Evolutionary conservation across 441 rosid genomes (phyloP), one percentile per base, ranked within the genome.

Genomic region (Euphorbia celastroides): DNA sequence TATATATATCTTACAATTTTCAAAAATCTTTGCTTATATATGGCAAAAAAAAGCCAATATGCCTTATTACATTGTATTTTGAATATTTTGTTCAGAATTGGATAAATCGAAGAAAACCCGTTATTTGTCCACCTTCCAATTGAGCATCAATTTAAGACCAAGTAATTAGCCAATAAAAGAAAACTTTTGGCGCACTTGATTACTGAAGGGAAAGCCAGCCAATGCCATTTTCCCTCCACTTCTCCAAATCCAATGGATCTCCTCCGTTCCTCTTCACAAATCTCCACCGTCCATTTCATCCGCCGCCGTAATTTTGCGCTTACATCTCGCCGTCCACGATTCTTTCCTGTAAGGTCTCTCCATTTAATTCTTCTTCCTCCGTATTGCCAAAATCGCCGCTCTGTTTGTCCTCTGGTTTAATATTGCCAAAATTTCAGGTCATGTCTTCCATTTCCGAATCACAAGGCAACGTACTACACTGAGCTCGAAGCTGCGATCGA

Each of bases 401-500:
- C 46, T 5, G 7, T 10, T 51, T 42, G 23, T 23, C 34, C 36
- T 28, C 20, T 5, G 13, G 19, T 2, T 55, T 57, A 2, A 42
- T 16, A 52, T 50, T 28, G 61, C 22, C 20, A 51, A 30, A 71
- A 31, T 78, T 75, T 54, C 80, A 87, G 89, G 79, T 77, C 86
- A 50, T 76, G 77, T 65, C 87, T 90, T 67, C 94, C 98, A 25
- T 86, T 83, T 66, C 79, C 83, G 0, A 81, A 68, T 59, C 80
- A 81, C 64, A 83, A 78, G 68, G 88, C 92, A 7, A 85, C 80
- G 78, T 88, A 86, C 51, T 83, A 79, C 63, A 79, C 66, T 71
- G 97, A 93, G 78, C 89, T 93, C 14, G 86, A 83, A 64, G 89
- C 84, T 30, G 97, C 95, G 17, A 77, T 86, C 57, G 84, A 77